phyloP scores from a whole-genome alignment of 2,329 filamentous ascomycete species.

The Scytalidium lignicola region DNA sequence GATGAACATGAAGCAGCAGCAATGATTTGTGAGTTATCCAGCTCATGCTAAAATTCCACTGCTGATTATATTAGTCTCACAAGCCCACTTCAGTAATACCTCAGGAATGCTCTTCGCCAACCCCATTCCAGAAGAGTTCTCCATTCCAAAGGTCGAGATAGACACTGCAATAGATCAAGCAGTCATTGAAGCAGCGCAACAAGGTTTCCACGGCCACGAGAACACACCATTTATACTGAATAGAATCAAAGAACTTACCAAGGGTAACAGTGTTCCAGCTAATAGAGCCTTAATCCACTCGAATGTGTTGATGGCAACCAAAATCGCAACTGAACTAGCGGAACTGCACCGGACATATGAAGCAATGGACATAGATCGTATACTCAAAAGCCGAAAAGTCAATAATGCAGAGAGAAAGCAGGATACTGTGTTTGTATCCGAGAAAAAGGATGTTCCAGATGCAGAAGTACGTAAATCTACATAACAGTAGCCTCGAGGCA shows the following conservation, averaged over 20 bases:
- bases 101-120: constrained; percentile 87
- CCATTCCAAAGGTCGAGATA: constrained; percentile 56
- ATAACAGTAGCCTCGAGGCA: neutral
- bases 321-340: constrained; percentile 51
- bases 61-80: constrained; percentile 49
- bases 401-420: neutral
- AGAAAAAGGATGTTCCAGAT: neutral
- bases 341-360: constrained; percentile 1
- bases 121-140: constrained; percentile 57
- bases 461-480: neutral
- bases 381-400: neutral
- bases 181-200: constrained; percentile 45
- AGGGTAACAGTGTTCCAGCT: constrained; percentile 55
- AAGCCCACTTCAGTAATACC: constrained; percentile 56
- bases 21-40: constrained; percentile 59
- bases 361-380: constrained; percentile 3
- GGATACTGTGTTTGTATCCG: neutral
- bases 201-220: constrained; percentile 55
- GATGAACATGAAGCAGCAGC: constrained; percentile 79
- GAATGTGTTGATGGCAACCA: constrained; percentile 61
- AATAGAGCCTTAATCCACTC: constrained; percentile 62
- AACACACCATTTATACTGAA: constrained; percentile 65
- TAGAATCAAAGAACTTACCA: constrained; percentile 64
- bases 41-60: neutral
- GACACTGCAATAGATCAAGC: constrained; percentile 51